Base-by-base conservation (phyloP, 2,329 filamentous ascomycete genomes). In the Biscogniauxia sp. region DNA sequence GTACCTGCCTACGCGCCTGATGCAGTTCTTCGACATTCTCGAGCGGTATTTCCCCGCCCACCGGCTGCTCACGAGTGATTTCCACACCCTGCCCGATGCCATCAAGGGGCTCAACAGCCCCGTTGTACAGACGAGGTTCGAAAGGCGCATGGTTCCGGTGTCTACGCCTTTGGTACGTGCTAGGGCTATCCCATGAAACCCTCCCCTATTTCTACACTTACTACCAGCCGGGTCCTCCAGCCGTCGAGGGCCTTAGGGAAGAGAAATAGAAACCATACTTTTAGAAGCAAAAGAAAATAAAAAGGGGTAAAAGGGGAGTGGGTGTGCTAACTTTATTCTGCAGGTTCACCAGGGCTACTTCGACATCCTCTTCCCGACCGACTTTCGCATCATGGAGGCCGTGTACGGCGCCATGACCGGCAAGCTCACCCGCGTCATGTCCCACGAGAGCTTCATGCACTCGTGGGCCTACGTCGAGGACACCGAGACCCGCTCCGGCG, bases 341-440 rank as follows among this genome's bases (percentile, higher is more conserved):
- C 65, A 96, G 92, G 92, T 97, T 54, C 93, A 98, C 75, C 96
- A 99, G 79, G 96, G 95, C 53, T 98, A 97, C 77, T 99, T 99
- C 73, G 96, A 99, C 74, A 97, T 99, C 70, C 88, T 99, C 73
- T 99, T 99, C 79, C 95, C 95, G 0, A 99, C 95, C 11, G 90
- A 99, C 76, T 99, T 99, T 74, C 83, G 85, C 64, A 89, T 96
- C 67, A 89, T 95, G 77, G 93, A 98, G 76, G 88, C 92, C 69
- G 87, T 98, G 68, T 99, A 99, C 78, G 88, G 92, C 59, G 92
- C 92, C 63, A 87, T 98, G 69, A 99, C 95, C 0, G 94, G 94
- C 32, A 95, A 96, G 74, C 81, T 98, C 69, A 97, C 93, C 2
- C 85, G 90, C 56, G 91, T 96, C 56, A 84, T 88, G 74, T 87